A percentile compares a stretch with the other conserved stretches of the same genome.
These are phyloP conservation scores for Neonectria coccinea DNA, from an alignment of 2,329 filamentous ascomycete genomes.

Conservation along the genomic window DNA sequence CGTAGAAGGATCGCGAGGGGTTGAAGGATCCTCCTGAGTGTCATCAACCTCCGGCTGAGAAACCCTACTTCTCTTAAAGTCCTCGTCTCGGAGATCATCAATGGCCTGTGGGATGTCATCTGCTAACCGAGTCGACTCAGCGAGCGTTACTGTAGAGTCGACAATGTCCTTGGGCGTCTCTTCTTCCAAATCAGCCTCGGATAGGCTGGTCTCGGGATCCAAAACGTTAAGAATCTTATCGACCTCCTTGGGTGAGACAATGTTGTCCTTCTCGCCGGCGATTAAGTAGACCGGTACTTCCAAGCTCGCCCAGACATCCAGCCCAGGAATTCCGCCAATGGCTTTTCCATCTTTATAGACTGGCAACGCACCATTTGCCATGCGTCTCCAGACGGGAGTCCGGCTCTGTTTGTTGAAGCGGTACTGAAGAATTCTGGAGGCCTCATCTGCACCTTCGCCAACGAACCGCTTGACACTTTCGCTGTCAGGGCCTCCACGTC, in stretches of 20 bases:
- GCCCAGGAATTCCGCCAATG: constrained; percentile 74
- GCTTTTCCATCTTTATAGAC: constrained; percentile 64
- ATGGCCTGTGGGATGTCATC: constrained; percentile 53
- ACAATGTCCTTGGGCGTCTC: constrained; percentile 49
- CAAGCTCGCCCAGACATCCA: constrained; percentile 78
- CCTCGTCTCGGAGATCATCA: constrained; percentile 46
- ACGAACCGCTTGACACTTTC: constrained; percentile 83
- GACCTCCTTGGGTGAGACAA: constrained; percentile 80
- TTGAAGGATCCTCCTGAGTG: constrained; percentile 34
- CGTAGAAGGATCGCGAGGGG: constrained; percentile 59
- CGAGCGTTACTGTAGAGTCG: constrained; percentile 63
- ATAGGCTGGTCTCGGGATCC: constrained; percentile 22
- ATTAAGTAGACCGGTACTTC: constrained; percentile 81
- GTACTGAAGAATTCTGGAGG: constrained; percentile 75
- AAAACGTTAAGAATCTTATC: constrained; percentile 70
- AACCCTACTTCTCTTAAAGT: constrained; percentile 40
- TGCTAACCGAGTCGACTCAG: constrained; percentile 48
- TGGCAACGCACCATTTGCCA: constrained; percentile 79
- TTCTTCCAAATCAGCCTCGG: constrained; percentile 36
- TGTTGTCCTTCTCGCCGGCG: constrained; percentile 79
- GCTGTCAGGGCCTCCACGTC: constrained; percentile 81
- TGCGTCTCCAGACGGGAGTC: constrained; percentile 84
- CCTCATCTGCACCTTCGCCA: constrained; percentile 72
- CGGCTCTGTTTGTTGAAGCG: constrained; percentile 85
- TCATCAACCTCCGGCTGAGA: constrained; percentile 37